Evolutionary conservation across 1,284 basidiomycete genomes (phyloP), one percentile per base, ranked within the genome.

Genomic region (Ceratobasidium sp.): DNA sequence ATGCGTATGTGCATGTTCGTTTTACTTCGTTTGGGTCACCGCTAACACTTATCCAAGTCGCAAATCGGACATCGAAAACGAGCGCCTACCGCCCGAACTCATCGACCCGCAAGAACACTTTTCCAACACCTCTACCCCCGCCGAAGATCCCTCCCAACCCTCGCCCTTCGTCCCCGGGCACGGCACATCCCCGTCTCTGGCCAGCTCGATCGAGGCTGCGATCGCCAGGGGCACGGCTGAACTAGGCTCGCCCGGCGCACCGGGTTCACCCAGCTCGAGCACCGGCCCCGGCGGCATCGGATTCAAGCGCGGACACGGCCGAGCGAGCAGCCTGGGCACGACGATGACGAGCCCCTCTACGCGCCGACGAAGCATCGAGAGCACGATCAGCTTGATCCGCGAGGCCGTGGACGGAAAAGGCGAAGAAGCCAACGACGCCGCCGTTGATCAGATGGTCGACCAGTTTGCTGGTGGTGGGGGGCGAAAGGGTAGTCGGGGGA

Each of bases 41-140:
- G 40, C 50, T 62, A 10, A 23, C 23, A 65, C 59, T 4, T 70
- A 71, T 6, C 23, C 65, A 52, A 96, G 94, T 28, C 95, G 97
- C 81, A 97, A 97, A 87, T 96, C 95, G 56, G 98, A 99, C 88
- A 99, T 99, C 82, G 97, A 99, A 87, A 99, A 99, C 87, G 97
- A 99, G 86, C 93, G 96, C 62, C 87, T 98, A 40, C 97, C 97
- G 15, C 97, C 97, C 0, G 96, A 99, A 40, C 90, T 99, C 33
- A 94, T 97, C 83, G 96, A 99, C 83, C 94, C 94, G 3, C 90
- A 92, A 78, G 93, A 92, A 20, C 90, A 90, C 83, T 79, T 87
- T 81, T 85, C 91, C 81, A 79, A 87, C 81, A 84, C 88, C 0
- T 81, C 85, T 85, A 89, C 91, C 0, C 78, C 61, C 77, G 80